Conservation (phyloP, 768 basidiomycete genomes). For the Pisolithus sp. region DNA sequence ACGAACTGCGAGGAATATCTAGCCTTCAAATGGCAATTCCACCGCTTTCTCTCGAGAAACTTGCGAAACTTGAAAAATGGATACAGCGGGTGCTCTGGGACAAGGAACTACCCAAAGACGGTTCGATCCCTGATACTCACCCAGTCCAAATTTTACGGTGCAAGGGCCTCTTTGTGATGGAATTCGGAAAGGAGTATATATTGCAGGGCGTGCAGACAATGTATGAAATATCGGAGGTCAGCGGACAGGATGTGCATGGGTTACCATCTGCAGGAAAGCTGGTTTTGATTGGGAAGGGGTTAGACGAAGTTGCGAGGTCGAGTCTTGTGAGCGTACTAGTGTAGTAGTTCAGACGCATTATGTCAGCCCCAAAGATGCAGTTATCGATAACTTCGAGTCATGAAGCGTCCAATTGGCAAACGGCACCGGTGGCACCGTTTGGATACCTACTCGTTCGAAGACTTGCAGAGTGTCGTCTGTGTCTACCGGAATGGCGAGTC, state of each 20-base stretch:
- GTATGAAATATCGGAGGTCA: conserved; percentile 66
- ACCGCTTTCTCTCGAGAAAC: conserved; percentile 39
- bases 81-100: conserved; percentile 84
- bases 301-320: conserved; percentile 48
- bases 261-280: conserved; percentile 68
- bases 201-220: conserved; percentile 89
- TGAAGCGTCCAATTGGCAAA: too few relatives aligned
- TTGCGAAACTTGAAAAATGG: conserved; percentile 66
- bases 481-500: conserved; percentile 14
- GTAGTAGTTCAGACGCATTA: not conserved
- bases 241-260: conserved; percentile 34
- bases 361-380: too few relatives aligned
- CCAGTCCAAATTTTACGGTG: conserved; percentile 69
- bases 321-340: conserved; percentile 39
- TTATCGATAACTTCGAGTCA: too few relatives aligned
- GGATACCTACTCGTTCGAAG: too few relatives aligned
- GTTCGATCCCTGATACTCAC: conserved; percentile 5
- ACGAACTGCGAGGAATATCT: conserved; percentile 76
- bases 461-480: too few relatives aligned
- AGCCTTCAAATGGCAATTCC: conserved; percentile 71
- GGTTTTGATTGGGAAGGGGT: conserved; percentile 81
- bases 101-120: conserved; percentile 37
- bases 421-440: too few relatives aligned
- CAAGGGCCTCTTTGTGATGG: conserved; percentile 70
- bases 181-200: conserved; percentile 56